Conservation (phyloP, 2,329 filamentous ascomycete species). For the Dactylellina cionopaga region DNA sequence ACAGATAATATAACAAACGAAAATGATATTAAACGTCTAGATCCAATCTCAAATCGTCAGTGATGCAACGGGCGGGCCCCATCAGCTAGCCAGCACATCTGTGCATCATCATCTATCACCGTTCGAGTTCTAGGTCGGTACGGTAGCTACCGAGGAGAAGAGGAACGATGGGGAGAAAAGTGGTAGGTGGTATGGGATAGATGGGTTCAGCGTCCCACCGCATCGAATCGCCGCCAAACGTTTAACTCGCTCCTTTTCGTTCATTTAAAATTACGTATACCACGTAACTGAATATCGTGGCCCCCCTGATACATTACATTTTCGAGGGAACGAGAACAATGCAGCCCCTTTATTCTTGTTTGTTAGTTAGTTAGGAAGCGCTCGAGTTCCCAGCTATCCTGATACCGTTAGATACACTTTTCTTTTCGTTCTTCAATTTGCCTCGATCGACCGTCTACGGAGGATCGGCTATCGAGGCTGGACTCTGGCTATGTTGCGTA, state of each 20-base stretch:
- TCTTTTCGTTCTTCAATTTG: constrained; percentile 9
- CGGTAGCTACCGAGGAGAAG: too few relatives aligned
- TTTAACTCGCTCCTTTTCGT: not conserved
- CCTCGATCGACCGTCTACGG: constrained; percentile 21
- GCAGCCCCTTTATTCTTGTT: constrained; percentile 9
- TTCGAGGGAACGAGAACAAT: too few relatives aligned
- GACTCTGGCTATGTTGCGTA: too few relatives aligned
- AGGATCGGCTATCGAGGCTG: not conserved
- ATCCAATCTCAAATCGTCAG: too few relatives aligned
- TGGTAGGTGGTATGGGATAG: constrained; percentile 13
- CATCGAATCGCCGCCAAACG: constrained; percentile 3
- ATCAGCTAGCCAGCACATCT: not conserved
- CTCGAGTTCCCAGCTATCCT: not conserved
- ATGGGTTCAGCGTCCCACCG: constrained; percentile 11
- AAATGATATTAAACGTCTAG: not conserved
- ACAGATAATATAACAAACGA: constrained; percentile 14
- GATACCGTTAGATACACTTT: constrained; percentile 3
- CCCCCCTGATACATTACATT: not conserved
- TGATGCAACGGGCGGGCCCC: too few relatives aligned
- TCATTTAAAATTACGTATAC: constrained; percentile 34
- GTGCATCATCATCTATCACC: too few relatives aligned
- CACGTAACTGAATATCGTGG: not conserved
- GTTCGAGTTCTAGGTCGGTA: too few relatives aligned
- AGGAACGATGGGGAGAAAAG: too few relatives aligned
- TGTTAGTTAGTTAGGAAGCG: too few relatives aligned